A percentile compares a stretch with the other conserved stretches of the same genome.
Evolutionary conservation across 2,329 filamentous ascomycete genomes (phyloP).

Genomic region (Alternaria novae-zelandiae): DNA sequence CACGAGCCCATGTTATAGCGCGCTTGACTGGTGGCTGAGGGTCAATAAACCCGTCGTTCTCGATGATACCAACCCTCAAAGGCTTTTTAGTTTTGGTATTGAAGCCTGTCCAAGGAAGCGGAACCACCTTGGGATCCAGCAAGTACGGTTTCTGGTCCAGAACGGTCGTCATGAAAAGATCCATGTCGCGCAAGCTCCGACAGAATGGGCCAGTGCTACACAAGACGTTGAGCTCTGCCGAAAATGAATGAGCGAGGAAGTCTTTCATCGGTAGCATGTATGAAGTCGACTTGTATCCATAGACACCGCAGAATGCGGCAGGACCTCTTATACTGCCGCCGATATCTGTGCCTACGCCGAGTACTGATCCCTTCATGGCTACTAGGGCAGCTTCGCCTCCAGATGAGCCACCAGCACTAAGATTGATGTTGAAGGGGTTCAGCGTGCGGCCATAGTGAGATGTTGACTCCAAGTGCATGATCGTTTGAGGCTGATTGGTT

Average conservation of each 20-base stretch:
- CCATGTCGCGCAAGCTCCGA: slow-evolving; percentile 22
- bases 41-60: slow-evolving; percentile 46
- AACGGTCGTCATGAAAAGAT: slow-evolving; percentile 21
- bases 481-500: slow-evolving; percentile 59
- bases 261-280: slow-evolving; percentile 21
- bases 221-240: slow-evolving; percentile 26
- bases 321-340: slow-evolving; percentile 33
- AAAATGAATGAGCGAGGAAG: slow-evolving; percentile 7
- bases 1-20: slow-evolving; percentile 46
- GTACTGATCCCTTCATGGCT: slow-evolving; percentile 24
- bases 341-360: slow-evolving; percentile 35
- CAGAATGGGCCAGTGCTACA: slow-evolving; percentile 23
- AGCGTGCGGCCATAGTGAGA: slow-evolving; percentile 57
- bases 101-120: slow-evolving; percentile 27
- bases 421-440: slow-evolving; percentile 53
- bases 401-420: slow-evolving; percentile 58
- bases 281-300: slow-evolving; percentile 35
- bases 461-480: slow-evolving; percentile 61
- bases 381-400: slow-evolving; percentile 33
- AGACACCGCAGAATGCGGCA: slow-evolving; percentile 31
- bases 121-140: slow-evolving; percentile 22
- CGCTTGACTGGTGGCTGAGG: slow-evolving; percentile 50
- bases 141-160: slow-evolving; percentile 20
- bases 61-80: slow-evolving; percentile 55
- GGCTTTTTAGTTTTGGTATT: slow-evolving; percentile 16